phyloP scores from a whole-genome alignment of 2,329 filamentous ascomycete species.

The Zasmidium citrigriseum region DNA sequence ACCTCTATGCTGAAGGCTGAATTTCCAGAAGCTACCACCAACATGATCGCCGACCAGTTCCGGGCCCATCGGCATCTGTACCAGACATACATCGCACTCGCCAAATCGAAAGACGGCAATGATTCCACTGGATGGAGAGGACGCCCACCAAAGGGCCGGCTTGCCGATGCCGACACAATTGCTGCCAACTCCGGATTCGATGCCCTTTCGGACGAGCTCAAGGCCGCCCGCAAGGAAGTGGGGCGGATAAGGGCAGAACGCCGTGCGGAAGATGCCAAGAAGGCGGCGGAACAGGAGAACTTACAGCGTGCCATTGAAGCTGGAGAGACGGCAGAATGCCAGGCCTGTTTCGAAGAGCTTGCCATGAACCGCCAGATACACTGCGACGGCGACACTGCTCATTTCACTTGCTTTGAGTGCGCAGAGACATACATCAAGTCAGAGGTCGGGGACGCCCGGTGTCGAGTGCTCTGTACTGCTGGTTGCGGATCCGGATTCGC shows the following conservation, averaged over 20 bases:
- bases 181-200: slow-evolving; percentile 24
- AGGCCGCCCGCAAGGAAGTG: slow-evolving; percentile 34
- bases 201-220: slow-evolving; percentile 34
- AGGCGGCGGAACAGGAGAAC: slow-evolving; percentile 39
- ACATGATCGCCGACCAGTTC: slow-evolving; percentile 37
- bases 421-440: slow-evolving; percentile 65
- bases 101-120: slow-evolving; percentile 23
- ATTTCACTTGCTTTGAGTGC: slow-evolving; percentile 73
- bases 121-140: slow-evolving; percentile 19
- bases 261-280: slow-evolving; percentile 22
- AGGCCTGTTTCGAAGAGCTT: slow-evolving; percentile 67
- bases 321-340: slow-evolving; percentile 62
- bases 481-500: slow-evolving; percentile 66
- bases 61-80: slow-evolving; percentile 37
- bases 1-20: slow-evolving; percentile 42
- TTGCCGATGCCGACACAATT: slow-evolving; percentile 26
- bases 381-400: slow-evolving; percentile 60
- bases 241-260: slow-evolving; percentile 20
- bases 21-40: slow-evolving; percentile 40
- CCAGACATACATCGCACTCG: slow-evolving; percentile 40
- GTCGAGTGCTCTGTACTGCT: slow-evolving; percentile 66
- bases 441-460: slow-evolving; percentile 68
- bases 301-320: slow-evolving; percentile 35
- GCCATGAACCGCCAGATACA: slow-evolving; percentile 68
- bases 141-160: slow-evolving; percentile 14